Conservation (phyloP, 768 basidiomycete species). For the Lentinula boryana region DNA sequence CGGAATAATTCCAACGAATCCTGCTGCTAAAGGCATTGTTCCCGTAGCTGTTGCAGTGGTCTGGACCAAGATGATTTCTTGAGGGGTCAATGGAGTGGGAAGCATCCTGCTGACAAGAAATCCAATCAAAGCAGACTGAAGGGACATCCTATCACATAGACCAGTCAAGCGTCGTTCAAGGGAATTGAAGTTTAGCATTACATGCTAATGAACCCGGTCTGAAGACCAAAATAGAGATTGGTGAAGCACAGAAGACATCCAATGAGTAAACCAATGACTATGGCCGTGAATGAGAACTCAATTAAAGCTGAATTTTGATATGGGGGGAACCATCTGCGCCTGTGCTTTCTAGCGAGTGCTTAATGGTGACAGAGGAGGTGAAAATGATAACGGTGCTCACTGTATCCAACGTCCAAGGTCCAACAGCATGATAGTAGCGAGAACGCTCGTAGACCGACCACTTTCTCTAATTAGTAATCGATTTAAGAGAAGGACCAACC, state of each 20-base stretch:
- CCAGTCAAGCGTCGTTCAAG: background rate
- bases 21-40: conserved; percentile 79
- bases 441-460: background rate
- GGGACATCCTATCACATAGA: conserved; percentile 71
- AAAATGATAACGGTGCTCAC: background rate
- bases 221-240: conserved; percentile 82
- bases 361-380: too few relatives aligned
- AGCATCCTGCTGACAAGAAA: conserved; percentile 78
- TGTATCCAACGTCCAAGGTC: background rate
- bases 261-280: conserved; percentile 73
- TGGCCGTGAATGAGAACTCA: conserved; percentile 44
- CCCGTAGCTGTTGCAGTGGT: conserved; percentile 96
- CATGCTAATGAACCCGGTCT: conserved; percentile 91
- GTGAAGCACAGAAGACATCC: conserved; percentile 89
- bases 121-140: conserved; percentile 91
- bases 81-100: conserved; percentile 71
- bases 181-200: conserved; percentile 20
- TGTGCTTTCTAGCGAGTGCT: background rate
- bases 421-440: background rate
- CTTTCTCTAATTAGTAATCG: background rate
- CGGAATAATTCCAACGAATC: conserved; percentile 52
- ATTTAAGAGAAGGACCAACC: background rate
- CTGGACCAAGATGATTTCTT: conserved; percentile 91
- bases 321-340: background rate
- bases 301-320: background rate